phyloP scores from a whole-genome alignment of 345 rosid genomes.

The Clausena lansium region DNA sequence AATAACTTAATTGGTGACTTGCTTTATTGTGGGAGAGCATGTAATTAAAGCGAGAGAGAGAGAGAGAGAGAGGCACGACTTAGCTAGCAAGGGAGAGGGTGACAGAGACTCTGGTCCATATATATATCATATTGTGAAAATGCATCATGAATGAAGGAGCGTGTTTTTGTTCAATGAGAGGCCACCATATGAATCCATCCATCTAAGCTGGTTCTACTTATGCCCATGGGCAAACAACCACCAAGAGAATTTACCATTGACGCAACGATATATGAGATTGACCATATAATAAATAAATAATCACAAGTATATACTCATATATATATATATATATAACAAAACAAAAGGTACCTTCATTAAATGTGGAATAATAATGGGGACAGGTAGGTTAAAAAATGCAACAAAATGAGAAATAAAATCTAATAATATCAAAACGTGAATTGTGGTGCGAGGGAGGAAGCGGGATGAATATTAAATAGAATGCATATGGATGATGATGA shows the following conservation, averaged over 20 bases:
- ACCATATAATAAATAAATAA: not conserved
- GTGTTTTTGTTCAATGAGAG: not conserved
- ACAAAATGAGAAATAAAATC: not conserved
- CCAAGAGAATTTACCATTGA: not conserved
- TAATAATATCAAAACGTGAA: not conserved
- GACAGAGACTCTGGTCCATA: constrained; percentile 24
- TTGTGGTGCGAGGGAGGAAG: not conserved
- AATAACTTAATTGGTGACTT: too few relatives aligned
- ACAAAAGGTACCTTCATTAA: too few relatives aligned
- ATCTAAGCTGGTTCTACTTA: not conserved
- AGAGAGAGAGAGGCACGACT: too few relatives aligned
- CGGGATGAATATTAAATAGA: not conserved
- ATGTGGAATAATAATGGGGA: too few relatives aligned
- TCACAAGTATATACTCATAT: too few relatives aligned
- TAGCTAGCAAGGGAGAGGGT: not conserved
- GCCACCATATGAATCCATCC: not conserved
- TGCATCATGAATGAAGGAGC: not conserved
- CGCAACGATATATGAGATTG: not conserved
- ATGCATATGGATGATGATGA: too few relatives aligned
- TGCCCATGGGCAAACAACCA: not conserved
- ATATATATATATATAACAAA: too few relatives aligned
- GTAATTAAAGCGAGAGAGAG: too few relatives aligned
- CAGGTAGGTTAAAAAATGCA: too few relatives aligned
- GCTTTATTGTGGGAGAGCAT: too few relatives aligned
- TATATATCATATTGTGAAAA: not conserved